Base-by-base conservation (phyloP, 805 yeast species). In the Helenozyma rhizophorensis region DNA sequence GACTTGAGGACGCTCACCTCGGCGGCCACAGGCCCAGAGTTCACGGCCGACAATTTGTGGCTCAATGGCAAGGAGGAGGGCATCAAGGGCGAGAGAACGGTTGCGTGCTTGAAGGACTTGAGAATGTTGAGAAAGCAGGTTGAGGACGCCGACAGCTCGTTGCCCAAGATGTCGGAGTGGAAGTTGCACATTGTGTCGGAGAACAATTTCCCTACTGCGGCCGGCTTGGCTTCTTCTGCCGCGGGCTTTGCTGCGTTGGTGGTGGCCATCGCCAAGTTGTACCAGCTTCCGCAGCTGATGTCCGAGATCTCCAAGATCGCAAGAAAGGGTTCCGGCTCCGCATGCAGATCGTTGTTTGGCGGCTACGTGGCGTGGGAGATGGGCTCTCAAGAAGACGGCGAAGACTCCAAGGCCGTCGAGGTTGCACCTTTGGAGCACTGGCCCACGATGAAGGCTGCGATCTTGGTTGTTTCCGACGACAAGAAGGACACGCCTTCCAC, bases 361-460 rank as follows among this genome's bases (percentile, higher is more conserved):
- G 99, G 99, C 6, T 93, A 79, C 54, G 99, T 93, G 9, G 97
- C 97, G 3, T 93, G 99, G 99, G 96, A 93, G 60, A 88, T 89
- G 97, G 99, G 99, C 36, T 45, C 48, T 3, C 43, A 53, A 37
- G 62, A 43, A 0, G 82, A 88, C 53, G 98, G 98, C n/a, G 70
- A 76, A 27, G 98, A 93, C 63, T 89, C 97, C 10, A 81, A 78
- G 49, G 99, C 99, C 3, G 95, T 88, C 18, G 87, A 89, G 64
- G 76, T 93, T 24, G 95, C 96, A 3, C 83, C 95, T 7, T 54
- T 71, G 47, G 68, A 66, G 22, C 95, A 86, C 60, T 93, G 98
- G 99, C 88, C 97, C 25, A 71, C 76, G 25, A 84, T 93, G 50
- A 81, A 83, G 49, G 97, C 97, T 13, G 85, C 87, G 19, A 83